A percentile compares a stretch with the other conserved stretches of the same genome.
Evolutionary conservation across 345 rosid species (phyloP).

Genomic region (Syzygium grande): DNA sequence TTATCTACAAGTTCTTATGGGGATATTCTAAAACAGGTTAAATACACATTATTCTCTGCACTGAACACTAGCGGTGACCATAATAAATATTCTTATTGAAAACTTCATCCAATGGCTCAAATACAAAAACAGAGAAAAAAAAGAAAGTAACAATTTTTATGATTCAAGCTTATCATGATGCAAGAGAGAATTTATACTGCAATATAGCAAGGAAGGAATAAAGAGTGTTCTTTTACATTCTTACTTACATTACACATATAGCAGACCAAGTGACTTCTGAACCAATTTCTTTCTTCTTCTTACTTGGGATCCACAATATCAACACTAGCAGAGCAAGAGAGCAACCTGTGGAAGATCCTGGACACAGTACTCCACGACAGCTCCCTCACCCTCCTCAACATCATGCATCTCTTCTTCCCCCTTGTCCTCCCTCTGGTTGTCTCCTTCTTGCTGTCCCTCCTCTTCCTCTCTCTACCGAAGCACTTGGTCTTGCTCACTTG

Average conservation of each 20-base stretch:
- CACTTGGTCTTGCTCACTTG: conserved; percentile 31
- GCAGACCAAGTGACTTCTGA: not conserved
- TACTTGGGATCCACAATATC: conserved; percentile 31
- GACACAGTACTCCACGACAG: conserved; percentile 36
- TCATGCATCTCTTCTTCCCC: conserved; percentile 20
- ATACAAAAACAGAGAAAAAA: too few relatives aligned
- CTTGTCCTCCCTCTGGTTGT: not conserved
- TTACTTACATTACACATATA: not conserved
- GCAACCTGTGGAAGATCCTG: conserved; percentile 36
- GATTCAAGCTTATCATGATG: not conserved
- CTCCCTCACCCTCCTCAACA: conserved; percentile 39
- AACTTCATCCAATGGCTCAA: not conserved
- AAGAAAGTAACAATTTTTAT: not conserved
- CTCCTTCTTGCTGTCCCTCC: not conserved
- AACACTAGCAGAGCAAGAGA: conserved; percentile 45
- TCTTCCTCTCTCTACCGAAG: conserved; percentile 26
- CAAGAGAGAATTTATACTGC: not conserved
- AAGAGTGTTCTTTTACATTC: not conserved
- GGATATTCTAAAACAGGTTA: not conserved
- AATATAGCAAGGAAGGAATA: not conserved
- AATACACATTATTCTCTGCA: not conserved
- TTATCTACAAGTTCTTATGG: not conserved
- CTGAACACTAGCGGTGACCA: not conserved
- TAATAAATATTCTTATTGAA: not conserved
- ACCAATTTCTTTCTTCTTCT: not conserved